phyloP scores from a whole-genome alignment of 2,329 filamentous ascomycete genomes.

The Drechslerella dactyloides region DNA sequence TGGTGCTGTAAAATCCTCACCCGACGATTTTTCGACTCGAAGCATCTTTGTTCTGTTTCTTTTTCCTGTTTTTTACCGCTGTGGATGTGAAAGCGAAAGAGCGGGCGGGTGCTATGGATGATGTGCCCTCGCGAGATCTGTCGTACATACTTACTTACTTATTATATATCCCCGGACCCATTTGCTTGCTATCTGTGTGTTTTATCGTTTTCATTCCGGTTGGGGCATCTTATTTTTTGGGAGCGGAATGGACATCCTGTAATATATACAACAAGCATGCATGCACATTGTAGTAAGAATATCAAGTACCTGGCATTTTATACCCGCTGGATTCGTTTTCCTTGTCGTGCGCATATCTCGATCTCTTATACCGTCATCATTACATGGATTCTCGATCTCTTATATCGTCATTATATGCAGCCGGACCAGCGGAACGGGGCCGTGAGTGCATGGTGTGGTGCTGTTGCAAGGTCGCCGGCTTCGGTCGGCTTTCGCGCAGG shows the following conservation, averaged over 20 bases:
- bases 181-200: not conserved
- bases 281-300: not conserved
- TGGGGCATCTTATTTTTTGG: slow-evolving; percentile 21
- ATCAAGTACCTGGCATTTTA: too few relatives aligned
- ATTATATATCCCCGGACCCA: too few relatives aligned
- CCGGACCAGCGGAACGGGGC: not conserved
- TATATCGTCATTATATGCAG: not conserved
- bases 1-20: slow-evolving; percentile 59
- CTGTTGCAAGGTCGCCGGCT: not conserved
- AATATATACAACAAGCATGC: slow-evolving; percentile 1
- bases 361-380: too few relatives aligned
- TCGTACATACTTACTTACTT: too few relatives aligned
- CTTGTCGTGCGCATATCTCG: too few relatives aligned
- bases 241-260: slow-evolving; percentile 27
- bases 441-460: not conserved
- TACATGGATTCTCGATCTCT: too few relatives aligned
- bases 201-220: slow-evolving; percentile 25
- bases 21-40: too few relatives aligned
- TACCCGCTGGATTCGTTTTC: not conserved
- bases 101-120: too few relatives aligned
- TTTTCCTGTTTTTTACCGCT: too few relatives aligned
- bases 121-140: too few relatives aligned
- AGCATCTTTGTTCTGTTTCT: too few relatives aligned
- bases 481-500: not conserved
- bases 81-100: too few relatives aligned